Evolutionary conservation across 2,329 filamentous ascomycete genomes (phyloP), one percentile per base, ranked within the genome.

Genomic region (Fusarium tjaetaba): DNA sequence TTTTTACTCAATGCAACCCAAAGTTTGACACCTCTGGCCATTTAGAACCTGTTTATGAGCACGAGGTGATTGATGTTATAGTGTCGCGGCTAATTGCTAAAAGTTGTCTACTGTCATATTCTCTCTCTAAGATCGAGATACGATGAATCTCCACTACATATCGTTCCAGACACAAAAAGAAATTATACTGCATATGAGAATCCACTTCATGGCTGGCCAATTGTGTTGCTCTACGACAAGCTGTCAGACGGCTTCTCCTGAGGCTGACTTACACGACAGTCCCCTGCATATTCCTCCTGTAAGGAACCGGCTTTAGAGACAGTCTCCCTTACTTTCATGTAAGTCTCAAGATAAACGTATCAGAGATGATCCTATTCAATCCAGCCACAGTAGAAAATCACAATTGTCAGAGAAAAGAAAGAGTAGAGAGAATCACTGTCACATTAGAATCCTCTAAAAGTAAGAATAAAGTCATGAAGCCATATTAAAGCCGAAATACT

Each of bases 401-500:
- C 34, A 18, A 10, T 28, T 9, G 4, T 7, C 11, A 41, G 15
- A 18, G 18, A 11, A 7, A 20, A 41, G 11, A 14, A 7, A 64
- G 16, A 24, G 20, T 16, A 45, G 16, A 9, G 20, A 11, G 24
- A 11, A 43, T 45, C 60, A 60, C 62, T 26, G 26, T 56, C 48
- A 60, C 68, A 45, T 22, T 51, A 8, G 13, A 42, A 36, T 13
- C 26, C 16, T 28, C 14, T 28, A 41, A 13, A 39, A 39, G 5
- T 41, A 41, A 41, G 45, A 48, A 65, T 46, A 57, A 69, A 45
- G 39, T 62, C 70, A 66, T 73, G 61, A 71, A 75, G 56, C 64
- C 60, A 61, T 73, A 75, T 73, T 73, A 75, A 71, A 75, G 70
- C 70, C 70, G 61, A 65, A 68, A 75, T 73, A 65, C 72, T 75